phyloP scores from a whole-genome alignment of 495 filamentous ascomycete genomes.

The Penicillium paxilli region DNA sequence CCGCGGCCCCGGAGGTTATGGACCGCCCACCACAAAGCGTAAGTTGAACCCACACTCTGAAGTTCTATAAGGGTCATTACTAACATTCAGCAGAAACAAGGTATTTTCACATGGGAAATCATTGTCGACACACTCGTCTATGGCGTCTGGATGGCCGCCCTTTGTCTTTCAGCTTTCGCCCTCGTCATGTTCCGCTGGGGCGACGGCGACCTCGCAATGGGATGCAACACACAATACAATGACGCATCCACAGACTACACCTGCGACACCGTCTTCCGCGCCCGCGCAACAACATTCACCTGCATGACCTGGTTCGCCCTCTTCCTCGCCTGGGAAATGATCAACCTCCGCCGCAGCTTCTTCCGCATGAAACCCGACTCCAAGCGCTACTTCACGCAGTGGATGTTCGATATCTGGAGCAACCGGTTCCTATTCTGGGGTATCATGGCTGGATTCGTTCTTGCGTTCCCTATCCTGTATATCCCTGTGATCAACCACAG shows the following conservation, averaged over 20 bases:
- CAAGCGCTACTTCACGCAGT: constrained; percentile 52
- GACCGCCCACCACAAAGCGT: constrained; percentile 62
- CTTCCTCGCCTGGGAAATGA: constrained; percentile 74
- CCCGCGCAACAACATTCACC: constrained; percentile 69
- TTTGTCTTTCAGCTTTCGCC: constrained; percentile 64
- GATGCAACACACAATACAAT: constrained; percentile 62
- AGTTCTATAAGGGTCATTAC: constrained; percentile 15
- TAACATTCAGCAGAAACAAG: constrained; percentile 53
- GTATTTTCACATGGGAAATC: constrained; percentile 70
- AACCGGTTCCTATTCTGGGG: constrained; percentile 74
- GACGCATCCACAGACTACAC: constrained; percentile 22
- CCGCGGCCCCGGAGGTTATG: constrained; percentile 67
- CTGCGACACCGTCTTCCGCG: constrained; percentile 71
- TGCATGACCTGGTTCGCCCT: constrained; percentile 75
- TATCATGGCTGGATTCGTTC: constrained; percentile 66
- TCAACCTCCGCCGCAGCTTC: constrained; percentile 65
- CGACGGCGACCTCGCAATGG: constrained; percentile 59
- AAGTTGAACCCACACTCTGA: constrained; percentile 14
- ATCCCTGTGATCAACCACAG: constrained; percentile 67
- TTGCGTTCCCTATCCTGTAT: constrained; percentile 71
- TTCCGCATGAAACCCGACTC: constrained; percentile 64
- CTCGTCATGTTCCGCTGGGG: constrained; percentile 68
- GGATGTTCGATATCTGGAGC: constrained; percentile 64
- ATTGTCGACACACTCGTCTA: constrained; percentile 69
- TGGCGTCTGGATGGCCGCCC: constrained; percentile 67